A percentile compares a stretch with the other conserved stretches of the same genome.
phyloP scores from a whole-genome alignment of 352 stramenopile genomes.

The Pythium aristosporum region DNA sequence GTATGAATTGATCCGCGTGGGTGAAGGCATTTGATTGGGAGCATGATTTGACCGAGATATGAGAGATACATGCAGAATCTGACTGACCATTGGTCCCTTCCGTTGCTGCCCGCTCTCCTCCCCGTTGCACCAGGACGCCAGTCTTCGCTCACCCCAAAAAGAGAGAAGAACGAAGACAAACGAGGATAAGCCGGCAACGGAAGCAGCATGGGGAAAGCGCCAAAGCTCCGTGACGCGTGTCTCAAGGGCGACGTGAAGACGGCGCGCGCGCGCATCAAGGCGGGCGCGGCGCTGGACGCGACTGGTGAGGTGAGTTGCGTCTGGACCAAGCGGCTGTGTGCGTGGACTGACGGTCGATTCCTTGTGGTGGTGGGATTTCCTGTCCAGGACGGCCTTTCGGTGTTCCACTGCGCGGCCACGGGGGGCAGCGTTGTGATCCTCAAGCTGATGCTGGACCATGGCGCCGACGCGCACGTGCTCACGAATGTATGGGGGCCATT shows the following conservation, averaged over 20 bases:
- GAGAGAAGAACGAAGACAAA: background rate
- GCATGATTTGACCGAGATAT: too few species aligned
- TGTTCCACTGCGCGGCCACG: conserved; percentile 1
- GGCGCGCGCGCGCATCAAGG: background rate
- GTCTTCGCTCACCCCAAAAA: too few species aligned
- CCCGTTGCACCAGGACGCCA: too few species aligned
- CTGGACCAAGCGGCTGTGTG: background rate
- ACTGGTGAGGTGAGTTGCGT: background rate
- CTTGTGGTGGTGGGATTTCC: background rate
- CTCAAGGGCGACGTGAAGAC: background rate
- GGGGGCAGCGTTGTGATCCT: background rate
- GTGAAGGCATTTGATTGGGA: too few species aligned
- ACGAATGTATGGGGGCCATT: background rate
- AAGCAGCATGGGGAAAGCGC: background rate
- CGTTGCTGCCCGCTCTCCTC: too few species aligned
- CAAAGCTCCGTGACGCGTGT: conserved; percentile 1
- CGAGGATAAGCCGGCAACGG: background rate
- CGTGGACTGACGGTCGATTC: background rate
- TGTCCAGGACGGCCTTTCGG: background rate
- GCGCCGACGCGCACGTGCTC: background rate
- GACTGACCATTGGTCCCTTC: too few species aligned
- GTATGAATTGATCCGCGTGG: too few species aligned
- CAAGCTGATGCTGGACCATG: background rate
- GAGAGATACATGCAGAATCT: too few species aligned
- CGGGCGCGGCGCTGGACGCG: background rate